Evolutionary conservation across 31 red algal genomes (phyloP), one percentile per base, ranked within the genome.

Genomic region (Endocladia muricata): DNA sequence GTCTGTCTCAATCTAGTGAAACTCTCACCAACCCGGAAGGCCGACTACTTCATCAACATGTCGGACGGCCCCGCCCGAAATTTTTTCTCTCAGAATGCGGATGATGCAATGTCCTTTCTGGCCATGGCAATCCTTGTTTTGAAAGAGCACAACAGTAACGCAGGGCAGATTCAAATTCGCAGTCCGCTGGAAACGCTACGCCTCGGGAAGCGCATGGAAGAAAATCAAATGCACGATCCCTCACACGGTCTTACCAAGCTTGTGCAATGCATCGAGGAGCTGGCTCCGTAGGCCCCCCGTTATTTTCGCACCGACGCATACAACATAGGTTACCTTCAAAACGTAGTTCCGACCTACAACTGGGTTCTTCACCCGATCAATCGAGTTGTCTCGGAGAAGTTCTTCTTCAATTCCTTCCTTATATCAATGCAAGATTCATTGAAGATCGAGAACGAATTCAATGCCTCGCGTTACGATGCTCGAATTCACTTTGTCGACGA

Each of bases 271-370:
- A 70, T 70, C 36, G 34, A 70, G 13, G 6, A 19, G 7, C 23
- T 70, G 13, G 11, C 65, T 17, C 29, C 65, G 11, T 37, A 70
- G 37, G 37, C 33, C 25, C 65, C 23, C 15, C 65, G 7, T 42
- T 8, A 29, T 7, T 70, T 70, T 41, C 29, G 65, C 13, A 7
- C 13, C 15, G 65, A 41, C 26, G 65, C 65, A 7, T 7, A 41
- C 29, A 70, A 70, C 33, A 70, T 70, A 13, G 25, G 8, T 15
- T 70, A 42, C 42, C 65, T 70, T 11, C 65, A 37, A 37, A 70
- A 41, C 13, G 23, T 37, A 11, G 65, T 70, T 13, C 23, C 8
- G 7, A 15, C 15, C 26, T 70, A 11, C 29, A 13, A 28, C 7
- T 70, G 65, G 31, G 65, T 37, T 11, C 9, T 41, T 28, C 15